Base-by-base conservation (phyloP, 805 yeast species). In the Wickerhamomyces sydowiorum region DNA sequence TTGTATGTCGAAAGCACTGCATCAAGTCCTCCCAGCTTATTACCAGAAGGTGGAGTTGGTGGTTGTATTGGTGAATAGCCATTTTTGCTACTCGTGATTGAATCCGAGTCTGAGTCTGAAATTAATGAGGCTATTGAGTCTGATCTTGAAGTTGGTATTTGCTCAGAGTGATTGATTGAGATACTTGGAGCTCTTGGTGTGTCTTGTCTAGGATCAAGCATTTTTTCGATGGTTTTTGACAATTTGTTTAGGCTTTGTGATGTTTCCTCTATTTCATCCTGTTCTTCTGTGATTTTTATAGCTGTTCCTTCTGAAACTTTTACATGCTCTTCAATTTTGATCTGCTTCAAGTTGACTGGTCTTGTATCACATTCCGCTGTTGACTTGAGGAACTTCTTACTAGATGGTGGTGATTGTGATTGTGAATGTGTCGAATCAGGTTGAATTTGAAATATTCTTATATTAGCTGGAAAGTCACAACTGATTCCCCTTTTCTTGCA, bases 381-480 rank as follows among this genome's bases (percentile, higher is more conserved):
- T 23, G 30, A 28, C 15, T 28, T 28, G 3, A n/a, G 4, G 7
- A 7, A 7, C 3, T 28, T 28, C 18, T 28, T 28, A 7, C 17
- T 28, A n/a, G 30, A 14, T 28, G 8, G 7, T 14, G 17, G n/a
- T n/a, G n/a, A n/a, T n/a, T n/a, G n/a, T n/a, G n/a, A n/a, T n/a
- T n/a, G n/a, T n/a, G n/a, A n/a, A n/a, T n/a, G n/a, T n/a, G 21
- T 30, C 3, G 27, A 17, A n/a, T 36, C 22, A 24, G 36, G 29
- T 17, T 38, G 20, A 19, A 45, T 43, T 30, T 45, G 46, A 28
- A 56, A 50, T 23, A 54, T 41, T 39, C 56, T 52, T 9, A 56
- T 56, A 23, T 56, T 56, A 23, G 51, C 58, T 12, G 59, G 59
- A 28, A 40, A 56, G 33, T 54, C 50, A 43, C 60, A 56, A 3